These are phyloP conservation scores for Aspergillus piperis DNA, from an alignment of 2,329 filamentous ascomycete species.

Conservation along the genomic window DNA sequence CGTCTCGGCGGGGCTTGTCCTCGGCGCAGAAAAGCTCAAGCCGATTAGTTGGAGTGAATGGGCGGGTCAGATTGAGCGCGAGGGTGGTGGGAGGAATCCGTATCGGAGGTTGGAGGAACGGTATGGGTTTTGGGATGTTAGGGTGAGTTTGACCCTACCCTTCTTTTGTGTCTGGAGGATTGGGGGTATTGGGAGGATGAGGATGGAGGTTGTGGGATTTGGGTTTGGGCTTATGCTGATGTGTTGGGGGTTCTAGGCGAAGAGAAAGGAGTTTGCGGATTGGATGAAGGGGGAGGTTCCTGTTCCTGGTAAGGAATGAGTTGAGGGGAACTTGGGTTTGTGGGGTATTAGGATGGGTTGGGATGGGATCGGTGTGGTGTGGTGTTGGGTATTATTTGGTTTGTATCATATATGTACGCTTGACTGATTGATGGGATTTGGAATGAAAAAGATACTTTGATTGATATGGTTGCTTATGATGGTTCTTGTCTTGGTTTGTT, in stretches of 20 bases:
- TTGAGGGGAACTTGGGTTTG: neutral
- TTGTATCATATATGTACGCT: no score
- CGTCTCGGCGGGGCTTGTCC: conserved; percentile 80
- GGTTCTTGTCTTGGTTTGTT: no score
- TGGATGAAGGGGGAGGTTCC: conserved; percentile 60
- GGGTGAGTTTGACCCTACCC: conserved; percentile 52
- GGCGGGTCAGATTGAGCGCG: conserved; percentile 70
- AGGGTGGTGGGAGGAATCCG: conserved; percentile 71
- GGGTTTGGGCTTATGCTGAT: conserved; percentile 14
- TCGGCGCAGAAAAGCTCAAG: conserved; percentile 73
- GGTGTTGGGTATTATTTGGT: no score
- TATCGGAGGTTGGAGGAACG: conserved; percentile 78
- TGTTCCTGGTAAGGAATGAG: conserved; percentile 26
- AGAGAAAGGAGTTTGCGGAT: conserved; percentile 74
- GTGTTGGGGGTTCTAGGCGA: conserved; percentile 39
- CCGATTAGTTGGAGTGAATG: conserved; percentile 85
- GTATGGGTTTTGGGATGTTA: conserved; percentile 83
- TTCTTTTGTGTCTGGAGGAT: neutral
- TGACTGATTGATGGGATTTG: neutral
- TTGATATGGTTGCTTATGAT: no score
- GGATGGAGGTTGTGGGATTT: neutral
- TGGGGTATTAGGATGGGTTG: no score
- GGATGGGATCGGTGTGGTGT: no score
- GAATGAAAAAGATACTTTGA: neutral
- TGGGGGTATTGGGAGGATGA: no score